Evolutionary conservation across 2,329 filamentous ascomycete genomes (phyloP).

Genomic region (Calonectria pauciramosa): DNA sequence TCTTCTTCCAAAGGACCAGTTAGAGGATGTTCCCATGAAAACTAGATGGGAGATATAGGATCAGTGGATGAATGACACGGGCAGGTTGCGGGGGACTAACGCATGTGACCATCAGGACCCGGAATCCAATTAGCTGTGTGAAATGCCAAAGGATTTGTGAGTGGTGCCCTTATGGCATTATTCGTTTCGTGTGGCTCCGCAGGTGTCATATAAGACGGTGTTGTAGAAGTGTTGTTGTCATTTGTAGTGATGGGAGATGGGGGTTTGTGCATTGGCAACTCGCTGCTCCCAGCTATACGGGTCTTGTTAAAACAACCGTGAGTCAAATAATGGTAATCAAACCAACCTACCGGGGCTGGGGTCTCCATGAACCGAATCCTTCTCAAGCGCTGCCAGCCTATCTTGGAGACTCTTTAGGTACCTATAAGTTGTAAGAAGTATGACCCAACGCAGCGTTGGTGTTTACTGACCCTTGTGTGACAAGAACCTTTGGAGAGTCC

Average conservation of each 20-base stretch:
- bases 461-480: background rate
- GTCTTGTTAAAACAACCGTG: background rate
- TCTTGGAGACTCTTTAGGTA: background rate
- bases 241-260: background rate
- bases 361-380: no score
- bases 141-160: constrained; percentile 20
- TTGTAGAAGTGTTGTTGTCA: background rate
- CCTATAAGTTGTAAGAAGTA: background rate
- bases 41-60: background rate
- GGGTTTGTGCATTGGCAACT: background rate
- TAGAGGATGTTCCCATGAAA: constrained; percentile 22
- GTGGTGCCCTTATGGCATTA: background rate
- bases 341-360: background rate
- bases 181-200: background rate
- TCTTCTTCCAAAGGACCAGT: constrained; percentile 18
- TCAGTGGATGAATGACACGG: background rate
- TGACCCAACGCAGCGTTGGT: no score
- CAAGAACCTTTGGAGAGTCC: constrained; percentile 8
- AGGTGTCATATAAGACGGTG: background rate
- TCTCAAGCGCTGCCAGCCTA: background rate
- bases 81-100: background rate
- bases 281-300: background rate
- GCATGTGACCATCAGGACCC: background rate
- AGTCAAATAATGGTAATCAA: background rate
- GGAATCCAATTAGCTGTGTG: constrained; percentile 22